Evolutionary conservation across 148 eudicot genomes (phyloP), one percentile per base, ranked within the genome.

Genomic region (Agrostemma githago): DNA sequence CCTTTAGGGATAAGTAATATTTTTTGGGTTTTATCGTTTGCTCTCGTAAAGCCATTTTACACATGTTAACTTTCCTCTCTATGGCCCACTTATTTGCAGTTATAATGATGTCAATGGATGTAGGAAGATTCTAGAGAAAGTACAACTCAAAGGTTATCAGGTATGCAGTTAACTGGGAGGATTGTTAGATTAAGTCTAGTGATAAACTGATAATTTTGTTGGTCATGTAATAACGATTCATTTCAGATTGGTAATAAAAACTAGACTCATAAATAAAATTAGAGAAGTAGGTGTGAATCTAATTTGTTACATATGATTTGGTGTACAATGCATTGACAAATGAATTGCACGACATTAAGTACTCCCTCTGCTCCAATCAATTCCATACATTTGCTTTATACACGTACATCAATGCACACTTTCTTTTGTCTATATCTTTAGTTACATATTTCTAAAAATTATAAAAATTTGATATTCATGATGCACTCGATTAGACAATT

Each of bases 81-180:
- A 17, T 79, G 37, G 26, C 77, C 73, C 44, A 43, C 14, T 74
- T 40, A 58, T 77, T 75, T 70, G 66, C 79, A 88, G 93, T 48
- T 71, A 65, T 64, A 91, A 90, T 77, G 97, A 86, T 80, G 78
- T 87, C 63, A 76, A 83, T 77, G 92, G 88, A 76, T 87, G 88
- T 78, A 82, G 79, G 82, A 84, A 63, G 79, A 80, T 95, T 81
- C 81, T 95, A 79, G 88, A 84, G 76, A 92, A 87, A 82, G 87
- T 73, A 76, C 84, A 79, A 75, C 88, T 95, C 72, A 70, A 90
- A 78, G 98, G 91, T 74, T 92, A 86, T 84, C 98, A 95, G 93
- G 98, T 95, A 82, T 40, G 76, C 26, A 62, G 62, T 46, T 43
- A 44, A 42, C 19, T 66, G 17, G 14, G 34, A 65, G 17, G 66